phyloP scores from a whole-genome alignment of 306 rosid genomes.

The Rosa rugosa region DNA sequence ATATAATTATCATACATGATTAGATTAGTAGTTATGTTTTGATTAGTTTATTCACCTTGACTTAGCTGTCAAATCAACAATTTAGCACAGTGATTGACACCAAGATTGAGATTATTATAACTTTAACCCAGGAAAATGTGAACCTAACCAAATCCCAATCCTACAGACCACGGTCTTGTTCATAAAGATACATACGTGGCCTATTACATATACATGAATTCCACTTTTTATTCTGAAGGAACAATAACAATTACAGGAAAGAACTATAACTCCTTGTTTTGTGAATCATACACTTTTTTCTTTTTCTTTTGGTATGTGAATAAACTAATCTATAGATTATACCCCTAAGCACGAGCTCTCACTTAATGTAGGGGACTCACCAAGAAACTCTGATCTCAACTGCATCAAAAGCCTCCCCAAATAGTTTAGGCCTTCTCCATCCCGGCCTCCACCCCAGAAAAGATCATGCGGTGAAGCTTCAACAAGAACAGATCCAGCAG shows the following conservation, averaged over 20 bases:
- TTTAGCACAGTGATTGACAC: neutral
- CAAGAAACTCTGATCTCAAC: conserved; percentile 81
- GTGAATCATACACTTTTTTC: neutral
- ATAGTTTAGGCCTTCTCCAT: conserved; percentile 89
- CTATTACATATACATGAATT: neutral
- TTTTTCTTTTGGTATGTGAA: neutral
- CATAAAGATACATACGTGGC: neutral
- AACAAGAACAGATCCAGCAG: conserved; percentile 80
- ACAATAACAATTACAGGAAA: neutral
- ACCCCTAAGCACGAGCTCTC: neutral
- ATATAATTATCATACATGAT: neutral
- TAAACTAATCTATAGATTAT: neutral
- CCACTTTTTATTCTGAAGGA: neutral
- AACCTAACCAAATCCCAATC: neutral
- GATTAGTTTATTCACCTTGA: neutral
- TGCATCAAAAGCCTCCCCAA: conserved; percentile 86
- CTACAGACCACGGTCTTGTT: neutral
- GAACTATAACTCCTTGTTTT: neutral
- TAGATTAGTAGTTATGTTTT: neutral
- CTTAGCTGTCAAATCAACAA: neutral
- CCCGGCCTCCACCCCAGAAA: conserved; percentile 96
- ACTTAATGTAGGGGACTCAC: conserved; percentile 39
- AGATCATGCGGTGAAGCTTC: conserved; percentile 95
- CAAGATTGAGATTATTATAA: neutral
- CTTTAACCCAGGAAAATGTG: neutral